These are phyloP conservation scores for Hansenula lynferdii DNA, from an alignment of 1,139 yeast species.

Conservation along the genomic window DNA sequence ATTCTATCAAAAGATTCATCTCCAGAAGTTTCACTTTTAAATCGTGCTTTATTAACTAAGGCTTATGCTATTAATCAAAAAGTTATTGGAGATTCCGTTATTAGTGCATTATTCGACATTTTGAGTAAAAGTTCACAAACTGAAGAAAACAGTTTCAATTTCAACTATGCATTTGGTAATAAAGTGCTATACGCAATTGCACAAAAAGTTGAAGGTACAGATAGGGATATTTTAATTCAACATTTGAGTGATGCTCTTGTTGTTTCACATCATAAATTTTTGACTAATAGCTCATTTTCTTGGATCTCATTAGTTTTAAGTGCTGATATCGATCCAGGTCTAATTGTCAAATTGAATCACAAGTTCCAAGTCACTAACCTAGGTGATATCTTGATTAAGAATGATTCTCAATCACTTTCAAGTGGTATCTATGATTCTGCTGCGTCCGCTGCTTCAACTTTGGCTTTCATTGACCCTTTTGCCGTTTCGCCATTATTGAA, in stretches of 20 bases:
- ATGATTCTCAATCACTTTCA: constrained; percentile 17
- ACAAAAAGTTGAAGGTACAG: constrained; percentile 27
- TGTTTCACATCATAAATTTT: constrained; percentile 45
- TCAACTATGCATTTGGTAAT: constrained; percentile 28
- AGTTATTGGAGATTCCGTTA: constrained; percentile 25
- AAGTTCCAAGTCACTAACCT: constrained; percentile 32
- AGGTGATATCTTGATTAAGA: constrained; percentile 21
- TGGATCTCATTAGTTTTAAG: constrained; percentile 81
- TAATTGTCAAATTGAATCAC: constrained; percentile 40
- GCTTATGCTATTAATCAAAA: constrained; percentile 24
- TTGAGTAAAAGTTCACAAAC: constrained; percentile 24
- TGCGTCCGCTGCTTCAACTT: constrained; percentile 48
- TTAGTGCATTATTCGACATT: constrained; percentile 22
- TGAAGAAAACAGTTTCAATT: constrained; percentile 17
- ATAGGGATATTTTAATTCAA: constrained; percentile 30
- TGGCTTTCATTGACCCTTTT: constrained; percentile 69
- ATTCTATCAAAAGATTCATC: constrained; percentile 35
- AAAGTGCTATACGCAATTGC: constrained; percentile 44
- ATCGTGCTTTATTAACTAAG: constrained; percentile 26
- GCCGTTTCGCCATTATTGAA: constrained; percentile 49
- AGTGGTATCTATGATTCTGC: constrained; percentile 26
- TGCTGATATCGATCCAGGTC: constrained; percentile 61
- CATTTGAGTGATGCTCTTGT: constrained; percentile 46
- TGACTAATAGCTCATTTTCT: constrained; percentile 41
- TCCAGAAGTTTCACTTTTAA: constrained; percentile 30